These are phyloP conservation scores for Acacia concinna DNA, from an alignment of 331 rosid genomes.

Conservation along the genomic window DNA sequence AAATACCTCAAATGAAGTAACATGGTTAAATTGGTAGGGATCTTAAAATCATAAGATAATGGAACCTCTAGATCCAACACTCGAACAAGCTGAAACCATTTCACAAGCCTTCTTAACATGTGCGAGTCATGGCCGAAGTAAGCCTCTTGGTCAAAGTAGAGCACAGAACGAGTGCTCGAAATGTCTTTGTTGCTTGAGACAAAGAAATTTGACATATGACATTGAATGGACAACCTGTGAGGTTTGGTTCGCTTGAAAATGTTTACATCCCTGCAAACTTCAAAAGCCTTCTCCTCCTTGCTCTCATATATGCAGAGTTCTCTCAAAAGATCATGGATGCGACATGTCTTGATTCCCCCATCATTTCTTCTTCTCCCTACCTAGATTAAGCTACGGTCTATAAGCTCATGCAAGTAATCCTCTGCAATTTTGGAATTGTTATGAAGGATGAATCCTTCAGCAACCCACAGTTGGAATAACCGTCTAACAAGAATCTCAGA, in stretches of 20 bases:
- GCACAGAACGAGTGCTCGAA: neutral
- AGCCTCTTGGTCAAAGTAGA: neutral
- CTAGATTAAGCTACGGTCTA: neutral
- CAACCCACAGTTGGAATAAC: neutral
- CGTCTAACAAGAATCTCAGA: neutral
- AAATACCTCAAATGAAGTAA: neutral
- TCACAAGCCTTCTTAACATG: neutral
- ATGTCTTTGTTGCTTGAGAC: neutral
- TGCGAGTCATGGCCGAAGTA: neutral
- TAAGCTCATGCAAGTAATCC: neutral
- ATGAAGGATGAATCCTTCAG: neutral
- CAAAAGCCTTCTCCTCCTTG: neutral
- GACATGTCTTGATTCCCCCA: neutral
- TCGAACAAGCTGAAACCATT: neutral
- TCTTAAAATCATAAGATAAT: rapidly evolving
- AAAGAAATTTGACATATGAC: neutral
- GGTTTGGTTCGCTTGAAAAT: neutral
- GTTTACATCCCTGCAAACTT: neutral
- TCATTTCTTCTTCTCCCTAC: neutral
- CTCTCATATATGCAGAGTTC: neutral
- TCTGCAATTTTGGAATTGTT: neutral
- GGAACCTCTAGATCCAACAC: neutral
- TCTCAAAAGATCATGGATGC: neutral
- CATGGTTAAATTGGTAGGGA: neutral
- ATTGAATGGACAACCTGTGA: neutral